These are phyloP conservation scores for Hyaloscypha hepaticicola DNA, from an alignment of 495 filamentous ascomycete species.

Conservation along the genomic window DNA sequence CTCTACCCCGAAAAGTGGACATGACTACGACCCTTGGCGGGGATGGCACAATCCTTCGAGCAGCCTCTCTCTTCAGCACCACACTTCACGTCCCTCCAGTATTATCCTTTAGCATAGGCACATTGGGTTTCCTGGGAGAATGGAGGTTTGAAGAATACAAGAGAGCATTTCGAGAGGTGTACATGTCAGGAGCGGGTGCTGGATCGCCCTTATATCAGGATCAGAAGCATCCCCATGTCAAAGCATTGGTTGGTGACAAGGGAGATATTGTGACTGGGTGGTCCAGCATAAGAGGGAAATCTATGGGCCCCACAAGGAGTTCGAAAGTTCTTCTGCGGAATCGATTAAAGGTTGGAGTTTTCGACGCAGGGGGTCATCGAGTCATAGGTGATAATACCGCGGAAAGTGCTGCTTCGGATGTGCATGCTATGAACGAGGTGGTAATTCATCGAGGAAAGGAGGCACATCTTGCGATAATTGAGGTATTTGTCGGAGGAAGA, in stretches of 20 bases:
- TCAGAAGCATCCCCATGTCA: constrained; percentile 43
- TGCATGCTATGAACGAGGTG: constrained; percentile 94
- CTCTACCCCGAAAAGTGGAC: constrained; percentile 68
- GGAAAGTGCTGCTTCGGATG: constrained; percentile 41
- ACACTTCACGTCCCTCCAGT: constrained; percentile 81
- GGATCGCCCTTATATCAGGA: constrained; percentile 29
- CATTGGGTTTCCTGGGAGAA: constrained; percentile 90
- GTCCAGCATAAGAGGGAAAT: constrained; percentile 74
- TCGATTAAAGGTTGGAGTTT: constrained; percentile 79
- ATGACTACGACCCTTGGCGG: constrained; percentile 86
- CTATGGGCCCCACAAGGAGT: constrained; percentile 70
- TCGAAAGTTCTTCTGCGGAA: constrained; percentile 83
- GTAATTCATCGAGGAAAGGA: constrained; percentile 87
- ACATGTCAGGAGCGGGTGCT: constrained; percentile 75
- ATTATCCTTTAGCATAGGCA: constrained; percentile 96
- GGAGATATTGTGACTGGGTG: constrained; percentile 51
- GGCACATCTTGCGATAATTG: constrained; percentile 86
- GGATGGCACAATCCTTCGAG: constrained; percentile 92
- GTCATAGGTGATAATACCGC: constrained; percentile 38
- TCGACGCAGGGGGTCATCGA: constrained; percentile 55
- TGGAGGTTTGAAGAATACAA: constrained; percentile 94
- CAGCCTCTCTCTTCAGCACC: constrained; percentile 87
- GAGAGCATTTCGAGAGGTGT: constrained; percentile 85
- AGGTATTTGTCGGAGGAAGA: constrained; percentile 79
- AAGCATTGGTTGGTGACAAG: constrained; percentile 32